Evolutionary conservation across 495 filamentous ascomycete species (phyloP), one percentile per base, ranked within the genome.

Genomic region (Ramalina intermedia): DNA sequence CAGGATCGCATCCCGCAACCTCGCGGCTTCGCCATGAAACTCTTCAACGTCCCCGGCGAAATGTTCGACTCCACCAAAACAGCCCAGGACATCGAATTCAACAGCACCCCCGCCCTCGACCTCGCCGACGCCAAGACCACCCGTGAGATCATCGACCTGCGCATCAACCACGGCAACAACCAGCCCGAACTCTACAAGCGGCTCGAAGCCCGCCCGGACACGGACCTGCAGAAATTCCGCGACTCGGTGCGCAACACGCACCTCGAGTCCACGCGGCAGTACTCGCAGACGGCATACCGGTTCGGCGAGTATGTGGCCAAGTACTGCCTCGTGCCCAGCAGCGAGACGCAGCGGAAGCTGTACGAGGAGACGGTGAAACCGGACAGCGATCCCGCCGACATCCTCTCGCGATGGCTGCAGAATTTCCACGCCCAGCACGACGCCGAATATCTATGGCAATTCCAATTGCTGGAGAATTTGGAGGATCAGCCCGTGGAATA

Each of bases 401-500:
- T 73, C 56, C 54, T 73, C 7, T 59, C 61, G 35, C 56, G 60
- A 20, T 66, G 62, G 64, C 54, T 71, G 18, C 56, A 61, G 38
- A 59, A 62, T 24, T 73, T 71, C 57, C 64, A 74, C 55, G 27
- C 44, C 27, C 53, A 58, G 17, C 55, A 73, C 43, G 63, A 71
- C n/a, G 69, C 66, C 11, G 61, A 67, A 45, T 74, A 72, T 50
- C 56, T 69, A 39, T 67, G 72, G 51, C 59, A 66, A 43, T 63
- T 66, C 24, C 68, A 73, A 47, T 55, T 71, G 24, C 59, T 62
- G 16, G 66, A 72, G 48, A 65, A 73, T 48, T 55, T 73, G 16
- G 52, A 69, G 0, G 69, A 72, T 24, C 67, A 74, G 43, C 69
- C 66, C 5, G 67, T 74, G 23, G 70, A 72, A 49, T 70, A 71